Evolutionary conservation across 2,329 filamentous ascomycete genomes (phyloP).

Genomic region (Alternaria rosae): DNA sequence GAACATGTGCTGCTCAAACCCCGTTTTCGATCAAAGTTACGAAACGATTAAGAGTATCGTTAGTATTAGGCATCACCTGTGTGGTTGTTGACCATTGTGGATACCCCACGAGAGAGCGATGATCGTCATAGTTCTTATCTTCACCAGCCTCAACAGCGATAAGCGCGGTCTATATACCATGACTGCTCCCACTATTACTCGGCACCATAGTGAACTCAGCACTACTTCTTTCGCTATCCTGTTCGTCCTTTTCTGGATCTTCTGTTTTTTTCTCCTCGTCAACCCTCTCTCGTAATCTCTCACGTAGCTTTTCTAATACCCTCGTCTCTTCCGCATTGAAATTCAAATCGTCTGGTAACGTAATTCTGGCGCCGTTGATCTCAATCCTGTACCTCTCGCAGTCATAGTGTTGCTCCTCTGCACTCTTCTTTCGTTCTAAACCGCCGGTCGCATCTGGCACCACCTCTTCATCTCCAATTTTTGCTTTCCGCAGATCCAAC

Average conservation of each 20-base stretch:
- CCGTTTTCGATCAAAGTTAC: not conserved
- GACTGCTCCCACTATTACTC: slow-evolving; percentile 20
- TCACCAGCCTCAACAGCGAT: slow-evolving; percentile 9
- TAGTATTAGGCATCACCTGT: not conserved
- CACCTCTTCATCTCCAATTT: slow-evolving; percentile 33
- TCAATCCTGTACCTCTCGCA: slow-evolving; percentile 33
- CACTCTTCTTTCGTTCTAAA: slow-evolving; percentile 26
- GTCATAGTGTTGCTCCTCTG: slow-evolving; percentile 25
- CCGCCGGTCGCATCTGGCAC: slow-evolving; percentile 29
- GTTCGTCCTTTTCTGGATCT: slow-evolving; percentile 7
- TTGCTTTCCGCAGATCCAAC: slow-evolving; percentile 40
- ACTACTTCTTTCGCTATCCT: slow-evolving; percentile 30
- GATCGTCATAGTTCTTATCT: slow-evolving; percentile 18
- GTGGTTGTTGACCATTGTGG: not conserved
- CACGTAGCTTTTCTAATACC: slow-evolving; percentile 47
- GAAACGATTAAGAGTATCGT: not conserved
- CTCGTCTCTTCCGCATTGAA: slow-evolving; percentile 46
- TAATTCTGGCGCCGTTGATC: slow-evolving; percentile 41
- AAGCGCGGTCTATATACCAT: slow-evolving; percentile 13
- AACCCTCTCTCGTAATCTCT: slow-evolving; percentile 35
- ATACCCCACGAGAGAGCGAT: slow-evolving; percentile 15
- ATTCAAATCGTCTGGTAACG: slow-evolving; percentile 46
- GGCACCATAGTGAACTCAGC: slow-evolving; percentile 31
- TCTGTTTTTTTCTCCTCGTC: slow-evolving; percentile 9
- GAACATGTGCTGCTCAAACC: not conserved